Conservation (phyloP, 2,329 filamentous ascomycete genomes). For the Colletotrichum eleusines region DNA sequence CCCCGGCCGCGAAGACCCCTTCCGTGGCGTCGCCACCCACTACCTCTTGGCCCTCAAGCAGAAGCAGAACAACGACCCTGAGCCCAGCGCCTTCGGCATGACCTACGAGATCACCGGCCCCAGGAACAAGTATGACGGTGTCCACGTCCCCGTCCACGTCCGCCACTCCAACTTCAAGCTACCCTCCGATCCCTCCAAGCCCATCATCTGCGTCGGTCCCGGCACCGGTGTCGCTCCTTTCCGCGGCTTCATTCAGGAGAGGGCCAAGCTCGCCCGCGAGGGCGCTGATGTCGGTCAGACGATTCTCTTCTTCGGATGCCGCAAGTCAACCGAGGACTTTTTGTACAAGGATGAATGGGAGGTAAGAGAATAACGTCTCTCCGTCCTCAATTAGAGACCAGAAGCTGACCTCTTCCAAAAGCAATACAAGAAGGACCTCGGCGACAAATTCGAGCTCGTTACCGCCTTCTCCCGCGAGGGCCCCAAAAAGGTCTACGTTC, state of each 20-base stretch:
- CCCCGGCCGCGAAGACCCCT: constrained; percentile 79
- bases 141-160: constrained; percentile 94
- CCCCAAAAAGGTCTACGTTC: constrained; percentile 93
- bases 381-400: neutral
- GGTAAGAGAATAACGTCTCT: constrained; percentile 65
- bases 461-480: constrained; percentile 95
- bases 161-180: constrained; percentile 99
- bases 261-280: constrained; percentile 82
- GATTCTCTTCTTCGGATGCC: constrained; percentile 94
- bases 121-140: constrained; percentile 95
- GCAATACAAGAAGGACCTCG: constrained; percentile 86
- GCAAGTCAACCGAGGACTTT: constrained; percentile 90
- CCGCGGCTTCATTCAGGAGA: constrained; percentile 94
- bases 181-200: constrained; percentile 92
- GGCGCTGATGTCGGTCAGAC: constrained; percentile 89
- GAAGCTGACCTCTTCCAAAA: constrained; percentile 53
- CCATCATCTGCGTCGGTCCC: constrained; percentile 94
- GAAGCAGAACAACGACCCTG: constrained; percentile 91
- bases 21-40: constrained; percentile 97
- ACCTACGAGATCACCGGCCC: constrained; percentile 90
- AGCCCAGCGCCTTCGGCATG: constrained; percentile 84
- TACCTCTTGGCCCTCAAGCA: constrained; percentile 95
- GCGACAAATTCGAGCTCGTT: constrained; percentile 89
- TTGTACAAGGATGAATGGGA: constrained; percentile 93
- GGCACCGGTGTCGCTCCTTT: constrained; percentile 98